Evolutionary conservation across 306 rosid species (phyloP), one percentile per base, ranked within the genome.

Genomic region (Rosa persica): DNA sequence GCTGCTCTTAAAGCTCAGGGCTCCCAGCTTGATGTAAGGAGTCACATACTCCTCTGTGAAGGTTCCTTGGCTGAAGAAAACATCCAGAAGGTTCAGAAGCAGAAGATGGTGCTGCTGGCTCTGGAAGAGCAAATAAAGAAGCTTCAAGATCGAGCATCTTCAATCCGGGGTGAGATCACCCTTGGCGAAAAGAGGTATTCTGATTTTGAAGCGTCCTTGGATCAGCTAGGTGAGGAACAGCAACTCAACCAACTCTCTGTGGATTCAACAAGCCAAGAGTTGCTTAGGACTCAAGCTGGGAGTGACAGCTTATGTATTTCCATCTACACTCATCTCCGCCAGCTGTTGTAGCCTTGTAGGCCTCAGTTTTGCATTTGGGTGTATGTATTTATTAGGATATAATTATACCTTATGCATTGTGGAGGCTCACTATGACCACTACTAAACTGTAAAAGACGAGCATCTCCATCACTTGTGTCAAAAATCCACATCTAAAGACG

Each of bases 371-470:
- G 22, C 58, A 52, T 19, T 52, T 17, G 1, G 57, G 57, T 0
- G 3, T 1, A 15, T 51, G 6, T 51, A 49, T 51, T 49, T 49
- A 49, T 0, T 15, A 4, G 54, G 75, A 84, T 76, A 85, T 58
- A 46, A 79, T n/a, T 71, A 76, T 85, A 95, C 98, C 89, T 89
- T 76, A 92, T 91, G 89, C 96, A 92, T 60, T 86, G 90, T 49
- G 98, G 98, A 80, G 98, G 96, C 75, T 97, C 98, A 85, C 98
- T 91, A 48, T 95, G 98, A 42, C 97, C 98, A 73, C 93, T 87
- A 82, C 97, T 89, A 83, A 94, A 94, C 67, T 93, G 92, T 72
- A 90, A 66, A 79, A 94, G 96, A 44, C 94, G 95, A 78, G 97
- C 93, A 80, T 92, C 97, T 78, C 98, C 97, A 75, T 92, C 97